Percentiles rank a stretch among this genome's conserved stretches.
Evolutionary conservation across 768 basidiomycete species (phyloP).

Genomic region (Leccinum aurantiacum): DNA sequence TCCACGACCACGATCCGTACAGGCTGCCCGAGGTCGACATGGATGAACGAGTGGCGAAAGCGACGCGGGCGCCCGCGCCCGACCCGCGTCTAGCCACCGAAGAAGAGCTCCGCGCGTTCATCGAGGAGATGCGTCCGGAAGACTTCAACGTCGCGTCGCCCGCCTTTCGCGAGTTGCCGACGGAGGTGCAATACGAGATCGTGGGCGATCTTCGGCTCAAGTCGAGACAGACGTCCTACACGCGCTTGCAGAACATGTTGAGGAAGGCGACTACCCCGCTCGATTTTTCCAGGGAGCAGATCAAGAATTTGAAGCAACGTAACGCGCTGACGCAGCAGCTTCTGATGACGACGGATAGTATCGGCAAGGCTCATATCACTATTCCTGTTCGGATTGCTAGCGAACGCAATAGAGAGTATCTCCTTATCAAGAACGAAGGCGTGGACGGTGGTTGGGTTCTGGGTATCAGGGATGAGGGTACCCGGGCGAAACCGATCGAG

Average conservation of each 20-base stretch:
- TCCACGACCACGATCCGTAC: conserved; percentile 88
- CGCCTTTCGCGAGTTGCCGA: conserved; percentile 89
- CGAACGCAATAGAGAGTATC: conserved; percentile 91
- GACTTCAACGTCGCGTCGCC: conserved; percentile 92
- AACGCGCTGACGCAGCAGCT: conserved; percentile 93
- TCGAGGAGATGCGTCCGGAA: conserved; percentile 94
- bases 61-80: conserved; percentile 57
- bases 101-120: conserved; percentile 89
- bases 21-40: conserved; percentile 82
- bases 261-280: conserved; percentile 73
- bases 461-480: conserved; percentile 87
- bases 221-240: conserved; percentile 92
- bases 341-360: conserved; percentile 85
- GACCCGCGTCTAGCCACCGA: conserved; percentile 96
- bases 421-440: conserved; percentile 91
- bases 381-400: conserved; percentile 95
- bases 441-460: conserved; percentile 91
- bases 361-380: conserved; percentile 84
- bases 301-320: conserved; percentile 83
- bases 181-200: conserved; percentile 97
- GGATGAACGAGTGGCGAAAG: conserved; percentile 59
- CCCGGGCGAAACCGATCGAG: conserved; percentile 79
- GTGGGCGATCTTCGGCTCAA: conserved; percentile 93
- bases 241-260: conserved; percentile 90
- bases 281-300: conserved; percentile 97